phyloP scores from a whole-genome alignment of 306 rosid genomes.

The Delonix regia region DNA sequence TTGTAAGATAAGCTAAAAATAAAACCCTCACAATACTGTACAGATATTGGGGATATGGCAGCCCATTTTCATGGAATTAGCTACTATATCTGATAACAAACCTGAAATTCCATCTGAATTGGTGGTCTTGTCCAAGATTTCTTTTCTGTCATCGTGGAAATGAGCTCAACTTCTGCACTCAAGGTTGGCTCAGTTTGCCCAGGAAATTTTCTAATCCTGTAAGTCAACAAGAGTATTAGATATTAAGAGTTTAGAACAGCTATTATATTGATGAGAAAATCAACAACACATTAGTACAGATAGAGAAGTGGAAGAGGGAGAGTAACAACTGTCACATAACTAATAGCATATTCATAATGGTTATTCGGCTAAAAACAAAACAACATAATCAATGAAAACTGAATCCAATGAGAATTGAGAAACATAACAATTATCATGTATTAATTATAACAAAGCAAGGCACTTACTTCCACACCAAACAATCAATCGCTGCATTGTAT shows the following conservation, averaged over 20 bases:
- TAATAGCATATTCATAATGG: neutral
- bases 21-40: conserved; percentile 3
- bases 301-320: neutral
- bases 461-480: conserved; percentile 94
- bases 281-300: neutral
- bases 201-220: conserved; percentile 85
- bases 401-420: neutral
- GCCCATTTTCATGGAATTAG: conserved; percentile 19
- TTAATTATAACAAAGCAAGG: conserved; percentile 24
- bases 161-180: conserved; percentile 97
- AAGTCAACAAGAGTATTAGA: conserved; percentile 5
- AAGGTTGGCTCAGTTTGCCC: conserved; percentile 94
- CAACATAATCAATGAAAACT: neutral
- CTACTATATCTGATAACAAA: conserved; percentile 38
- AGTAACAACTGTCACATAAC: neutral
- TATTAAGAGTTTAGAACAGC: neutral
- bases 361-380: neutral
- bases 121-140: conserved; percentile 94
- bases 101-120: conserved; percentile 98
- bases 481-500: conserved; percentile 87
- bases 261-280: neutral
- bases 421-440: neutral
- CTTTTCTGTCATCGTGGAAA: conserved; percentile 87
- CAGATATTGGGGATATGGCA: neutral
- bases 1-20: neutral